Base-by-base conservation (phyloP, 163 green algal species). In the Chlorella variabilis region DNA sequence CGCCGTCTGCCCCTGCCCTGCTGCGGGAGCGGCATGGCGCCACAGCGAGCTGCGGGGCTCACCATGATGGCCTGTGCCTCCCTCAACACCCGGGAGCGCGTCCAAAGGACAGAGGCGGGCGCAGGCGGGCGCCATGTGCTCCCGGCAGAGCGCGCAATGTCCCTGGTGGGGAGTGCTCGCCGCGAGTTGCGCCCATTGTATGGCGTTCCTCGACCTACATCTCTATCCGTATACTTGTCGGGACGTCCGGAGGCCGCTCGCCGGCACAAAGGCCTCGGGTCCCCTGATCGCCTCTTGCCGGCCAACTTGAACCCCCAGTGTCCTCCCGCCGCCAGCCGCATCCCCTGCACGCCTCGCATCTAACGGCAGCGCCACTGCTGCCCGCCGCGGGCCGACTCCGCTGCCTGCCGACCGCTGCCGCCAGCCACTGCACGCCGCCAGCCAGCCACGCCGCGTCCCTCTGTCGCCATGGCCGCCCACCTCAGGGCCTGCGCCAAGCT, bases 61-160 rank as follows among this genome's bases (percentile, higher is more conserved):
- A 79, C 71, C 71, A 79, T 79, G 31, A 11, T 79, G 23, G 27
- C n/a, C 13, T 41, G 31, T 56, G 71, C n/a, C 71, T 79, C 71
- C 71, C 54, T 59, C 41, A 33, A 54, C 36, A 70, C 51, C 38
- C 36, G 42, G 20, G n/a, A n/a, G n/a, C n/a, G n/a, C n/a, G 7
- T 62, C 17, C 9, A 79, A 79, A 54, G 69, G 71, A 34, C 17
- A 0, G 54, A n/a, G 4, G 41, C 54, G 41, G 54, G 71, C 58
- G 36, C 33, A 51, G n/a, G 33, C 27, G 13, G 21, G 9, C 7
- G 33, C 17, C 51, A 66, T 68, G 71, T 6, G 67, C 67, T 15
- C 45, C 45, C 45, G 45, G 45, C 45, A 23, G 45, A 15, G 45
- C 45, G 45, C 45, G 11, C 11, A 54, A 15, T 54, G 45, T 11